These are phyloP conservation scores for Copromyces sp. DNA, from an alignment of 495 filamentous ascomycete genomes.

Conservation along the genomic window DNA sequence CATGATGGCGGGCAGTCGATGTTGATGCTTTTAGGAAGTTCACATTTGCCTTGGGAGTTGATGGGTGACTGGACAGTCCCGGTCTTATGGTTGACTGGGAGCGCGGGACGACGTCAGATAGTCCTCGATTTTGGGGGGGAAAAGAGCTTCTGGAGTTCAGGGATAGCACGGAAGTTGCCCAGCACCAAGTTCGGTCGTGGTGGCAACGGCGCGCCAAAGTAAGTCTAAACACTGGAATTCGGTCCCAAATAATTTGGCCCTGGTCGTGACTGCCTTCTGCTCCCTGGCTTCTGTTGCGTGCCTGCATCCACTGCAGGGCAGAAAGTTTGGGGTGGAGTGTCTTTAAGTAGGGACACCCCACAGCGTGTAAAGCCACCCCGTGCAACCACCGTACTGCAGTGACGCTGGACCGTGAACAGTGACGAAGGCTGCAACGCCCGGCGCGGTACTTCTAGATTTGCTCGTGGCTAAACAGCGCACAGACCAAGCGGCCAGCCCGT, in stretches of 20 bases:
- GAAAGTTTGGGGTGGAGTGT: not conserved
- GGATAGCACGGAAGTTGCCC: not conserved
- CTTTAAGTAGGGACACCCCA: not conserved
- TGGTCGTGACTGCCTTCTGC: not conserved
- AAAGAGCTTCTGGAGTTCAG: not conserved
- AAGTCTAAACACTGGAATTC: slow-evolving; percentile 16
- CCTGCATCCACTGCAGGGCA: not conserved
- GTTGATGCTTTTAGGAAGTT: not conserved
- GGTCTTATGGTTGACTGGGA: not conserved
- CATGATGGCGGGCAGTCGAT: slow-evolving; percentile 17
- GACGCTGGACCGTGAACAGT: not conserved
- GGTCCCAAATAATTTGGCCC: not conserved
- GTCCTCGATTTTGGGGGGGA: not conserved
- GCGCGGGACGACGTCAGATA: not conserved
- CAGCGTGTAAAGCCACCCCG: not conserved
- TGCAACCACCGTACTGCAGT: not conserved
- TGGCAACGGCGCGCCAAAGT: slow-evolving; percentile 21
- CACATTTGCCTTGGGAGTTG: not conserved
- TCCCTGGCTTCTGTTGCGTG: not conserved
- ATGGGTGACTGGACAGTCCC: not conserved
- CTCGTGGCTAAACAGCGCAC: not conserved
- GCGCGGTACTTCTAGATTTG: not conserved
- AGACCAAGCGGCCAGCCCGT: not conserved
- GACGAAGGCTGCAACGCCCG: no score
- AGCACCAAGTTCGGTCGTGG: slow-evolving; percentile 13